These are phyloP conservation scores for Vinca minor DNA, from an alignment of 257 asterid species.

Conservation along the genomic window DNA sequence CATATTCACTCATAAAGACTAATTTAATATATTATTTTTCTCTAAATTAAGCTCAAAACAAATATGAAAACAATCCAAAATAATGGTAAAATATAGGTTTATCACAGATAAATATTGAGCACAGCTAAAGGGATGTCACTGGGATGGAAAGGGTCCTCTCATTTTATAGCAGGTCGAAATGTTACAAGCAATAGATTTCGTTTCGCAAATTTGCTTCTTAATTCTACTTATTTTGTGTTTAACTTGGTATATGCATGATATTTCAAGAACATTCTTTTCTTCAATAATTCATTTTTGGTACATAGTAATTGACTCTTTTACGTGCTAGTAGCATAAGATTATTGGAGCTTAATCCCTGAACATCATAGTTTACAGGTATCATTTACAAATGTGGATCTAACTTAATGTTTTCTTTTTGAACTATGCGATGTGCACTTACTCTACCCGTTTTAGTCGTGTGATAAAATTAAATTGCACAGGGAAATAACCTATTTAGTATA, in stretches of 20 bases:
- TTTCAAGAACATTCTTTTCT: conserved; percentile 1
- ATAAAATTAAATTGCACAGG: background rate
- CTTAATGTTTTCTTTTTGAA: background rate
- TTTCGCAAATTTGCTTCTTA: conserved; percentile 1
- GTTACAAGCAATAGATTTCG: background rate
- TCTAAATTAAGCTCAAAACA: no score
- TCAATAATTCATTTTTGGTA: background rate
- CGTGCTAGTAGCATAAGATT: background rate
- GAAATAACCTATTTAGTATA: background rate
- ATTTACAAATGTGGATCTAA: background rate
- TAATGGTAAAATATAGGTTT: no score
- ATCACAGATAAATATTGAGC: conserved; percentile 19
- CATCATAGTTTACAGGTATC: background rate
- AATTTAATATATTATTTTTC: no score
- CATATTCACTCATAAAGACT: no score
- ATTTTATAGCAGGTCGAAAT: conserved; percentile 22
- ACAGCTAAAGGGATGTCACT: conserved; percentile 13
- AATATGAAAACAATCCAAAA: no score
- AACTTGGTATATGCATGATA: background rate
- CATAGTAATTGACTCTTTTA: background rate
- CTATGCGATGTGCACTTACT: no score
- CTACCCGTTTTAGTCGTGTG: no score
- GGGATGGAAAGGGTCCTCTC: conserved; percentile 25
- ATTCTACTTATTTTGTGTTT: background rate
- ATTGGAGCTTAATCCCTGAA: background rate